These are phyloP conservation scores for Porphyrellus cyaneotinctus DNA, from an alignment of 768 basidiomycete species.

Conservation along the genomic window DNA sequence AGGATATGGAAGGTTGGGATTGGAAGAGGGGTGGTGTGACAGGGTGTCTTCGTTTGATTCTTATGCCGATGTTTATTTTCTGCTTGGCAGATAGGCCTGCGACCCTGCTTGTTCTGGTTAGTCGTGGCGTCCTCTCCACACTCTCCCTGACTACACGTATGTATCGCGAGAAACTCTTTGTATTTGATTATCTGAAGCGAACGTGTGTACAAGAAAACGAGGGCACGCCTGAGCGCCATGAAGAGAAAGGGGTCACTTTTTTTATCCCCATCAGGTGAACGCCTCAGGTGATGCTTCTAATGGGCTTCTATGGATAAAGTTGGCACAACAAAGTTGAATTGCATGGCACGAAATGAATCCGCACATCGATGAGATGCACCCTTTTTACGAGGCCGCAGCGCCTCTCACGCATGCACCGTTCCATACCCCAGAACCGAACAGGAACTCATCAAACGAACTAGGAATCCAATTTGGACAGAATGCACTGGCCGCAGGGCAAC, in stretches of 20 bases:
- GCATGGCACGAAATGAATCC: background rate
- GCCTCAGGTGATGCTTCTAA: background rate
- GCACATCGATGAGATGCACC: background rate
- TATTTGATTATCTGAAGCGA: slow-evolving; percentile 21
- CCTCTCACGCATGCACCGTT: background rate
- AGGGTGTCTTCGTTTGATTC: background rate
- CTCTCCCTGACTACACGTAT: background rate
- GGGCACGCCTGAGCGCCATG: background rate
- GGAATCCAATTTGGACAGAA: background rate
- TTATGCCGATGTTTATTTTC: slow-evolving; percentile 2
- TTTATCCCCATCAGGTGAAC: background rate
- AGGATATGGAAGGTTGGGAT: slow-evolving; percentile 1
- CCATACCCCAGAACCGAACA: background rate
- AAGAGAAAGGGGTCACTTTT: background rate
- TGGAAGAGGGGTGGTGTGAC: background rate
- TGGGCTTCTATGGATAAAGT: slow-evolving; percentile 8
- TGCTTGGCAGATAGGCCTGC: background rate
- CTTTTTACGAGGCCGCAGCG: background rate
- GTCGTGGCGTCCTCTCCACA: background rate
- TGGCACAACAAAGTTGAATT: slow-evolving; percentile 1
- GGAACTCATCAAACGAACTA: background rate
- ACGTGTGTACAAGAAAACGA: background rate
- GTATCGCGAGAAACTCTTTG: slow-evolving; percentile 14
- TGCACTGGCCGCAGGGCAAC: background rate
- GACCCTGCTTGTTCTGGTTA: background rate